These are phyloP conservation scores for Saccharomyces cerevisiae DNA, from an alignment of 805 yeast genomes.

Conservation along the genomic window DNA sequence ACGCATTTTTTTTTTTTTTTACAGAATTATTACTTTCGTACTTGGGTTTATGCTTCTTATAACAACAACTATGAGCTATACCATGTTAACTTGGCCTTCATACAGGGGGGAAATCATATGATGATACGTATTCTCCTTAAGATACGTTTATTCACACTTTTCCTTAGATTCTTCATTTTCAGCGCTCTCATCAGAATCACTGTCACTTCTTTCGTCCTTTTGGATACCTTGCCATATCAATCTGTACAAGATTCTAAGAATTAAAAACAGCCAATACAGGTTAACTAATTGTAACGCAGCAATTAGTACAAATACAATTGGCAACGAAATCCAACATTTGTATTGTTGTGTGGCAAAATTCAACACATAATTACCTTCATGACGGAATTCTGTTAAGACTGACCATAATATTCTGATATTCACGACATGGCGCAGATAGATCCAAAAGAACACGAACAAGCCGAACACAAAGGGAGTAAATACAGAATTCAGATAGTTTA, in stretches of 20 bases:
- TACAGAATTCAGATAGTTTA: conserved; percentile 71
- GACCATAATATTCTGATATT: conserved; percentile 79
- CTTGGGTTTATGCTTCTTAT: not conserved
- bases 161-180: conserved; percentile 28
- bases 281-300: conserved; percentile 80
- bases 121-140: not conserved
- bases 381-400: conserved; percentile 72
- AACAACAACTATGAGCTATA: not conserved
- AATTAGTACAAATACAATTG: conserved; percentile 73
- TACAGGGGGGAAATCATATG: not conserved
- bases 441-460: conserved; percentile 68
- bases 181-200: conserved; percentile 50
- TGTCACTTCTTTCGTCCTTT: conserved; percentile 82
- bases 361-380: conserved; percentile 74
- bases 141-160: not conserved
- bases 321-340: conserved; percentile 92
- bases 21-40: no score
- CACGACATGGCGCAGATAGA: conserved; percentile 80
- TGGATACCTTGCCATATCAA: conserved; percentile 49
- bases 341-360: conserved; percentile 88
- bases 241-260: conserved; percentile 69
- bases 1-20: not conserved
- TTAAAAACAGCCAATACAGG: conserved; percentile 77
- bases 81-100: not conserved
- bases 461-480: conserved; percentile 57